A percentile compares a stretch with the other conserved stretches of the same genome.
Evolutionary conservation across 306 rosid species (phyloP).

Genomic region (Styphnolobium japonicum): DNA sequence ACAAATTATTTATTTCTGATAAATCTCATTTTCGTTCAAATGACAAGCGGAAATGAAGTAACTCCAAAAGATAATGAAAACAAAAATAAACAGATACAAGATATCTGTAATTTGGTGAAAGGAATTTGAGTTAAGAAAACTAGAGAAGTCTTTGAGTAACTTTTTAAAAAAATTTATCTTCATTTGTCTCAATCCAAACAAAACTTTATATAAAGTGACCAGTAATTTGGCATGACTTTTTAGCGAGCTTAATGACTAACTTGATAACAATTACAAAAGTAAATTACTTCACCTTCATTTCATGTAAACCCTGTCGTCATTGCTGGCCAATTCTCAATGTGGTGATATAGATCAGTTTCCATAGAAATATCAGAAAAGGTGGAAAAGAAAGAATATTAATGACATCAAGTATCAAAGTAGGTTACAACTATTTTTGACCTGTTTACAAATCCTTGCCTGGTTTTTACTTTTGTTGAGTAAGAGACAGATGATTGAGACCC

Average conservation of each 20-base stretch:
- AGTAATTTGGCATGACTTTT: not conserved
- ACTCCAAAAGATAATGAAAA: too few relatives aligned
- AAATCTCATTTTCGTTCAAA: too few relatives aligned
- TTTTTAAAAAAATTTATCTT: too few relatives aligned
- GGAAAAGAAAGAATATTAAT: not conserved
- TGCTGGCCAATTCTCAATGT: slow-evolving; percentile 3
- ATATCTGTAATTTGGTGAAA: too few relatives aligned
- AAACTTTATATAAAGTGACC: not conserved
- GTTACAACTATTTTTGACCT: slow-evolving; percentile 7
- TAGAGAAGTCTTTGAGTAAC: too few relatives aligned
- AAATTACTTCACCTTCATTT: not conserved
- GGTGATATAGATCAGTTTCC: not conserved
- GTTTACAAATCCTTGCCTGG: not conserved
- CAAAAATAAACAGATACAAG: too few relatives aligned
- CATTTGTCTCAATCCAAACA: too few relatives aligned
- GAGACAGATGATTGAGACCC: slow-evolving; percentile 50
- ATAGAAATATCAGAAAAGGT: not conserved
- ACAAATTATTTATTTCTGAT: too few relatives aligned
- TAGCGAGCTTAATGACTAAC: not conserved
- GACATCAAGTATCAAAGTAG: not conserved
- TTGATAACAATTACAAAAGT: not conserved
- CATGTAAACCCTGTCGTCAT: not conserved
- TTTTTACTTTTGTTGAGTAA: slow-evolving; percentile 34
- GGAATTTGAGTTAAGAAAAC: too few relatives aligned
- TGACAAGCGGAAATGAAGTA: too few relatives aligned